phyloP scores from a whole-genome alignment of 768 basidiomycete genomes.

The Lenzites betulinus region DNA sequence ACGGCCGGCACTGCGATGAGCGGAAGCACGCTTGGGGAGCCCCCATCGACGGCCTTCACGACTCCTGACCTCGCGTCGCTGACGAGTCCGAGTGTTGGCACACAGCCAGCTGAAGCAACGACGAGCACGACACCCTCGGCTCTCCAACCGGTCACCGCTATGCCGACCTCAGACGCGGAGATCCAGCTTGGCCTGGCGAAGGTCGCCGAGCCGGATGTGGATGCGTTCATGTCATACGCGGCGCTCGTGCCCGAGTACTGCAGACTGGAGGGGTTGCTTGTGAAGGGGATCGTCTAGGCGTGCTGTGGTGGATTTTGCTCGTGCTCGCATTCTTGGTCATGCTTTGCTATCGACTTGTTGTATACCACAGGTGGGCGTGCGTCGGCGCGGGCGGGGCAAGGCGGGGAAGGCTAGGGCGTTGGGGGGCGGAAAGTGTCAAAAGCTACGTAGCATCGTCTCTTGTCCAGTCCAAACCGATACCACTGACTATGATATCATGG shows the following conservation, averaged over 20 bases:
- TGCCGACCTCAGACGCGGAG: slow-evolving; percentile 73
- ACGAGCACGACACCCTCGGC: slow-evolving; percentile 57
- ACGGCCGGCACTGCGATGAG: slow-evolving; percentile 39
- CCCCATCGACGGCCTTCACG: slow-evolving; percentile 57
- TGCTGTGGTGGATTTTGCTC: slow-evolving; percentile 3
- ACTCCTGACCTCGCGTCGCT: slow-evolving; percentile 58
- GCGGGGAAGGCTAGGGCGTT: neutral
- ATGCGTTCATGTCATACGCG: slow-evolving; percentile 85
- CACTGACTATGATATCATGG: slow-evolving; percentile 21
- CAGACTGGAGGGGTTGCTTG: slow-evolving; percentile 76
- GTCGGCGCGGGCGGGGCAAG: neutral
- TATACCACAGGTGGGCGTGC: slow-evolving; percentile 15
- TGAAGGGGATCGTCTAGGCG: slow-evolving; percentile 55
- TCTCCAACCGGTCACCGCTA: slow-evolving; percentile 68
- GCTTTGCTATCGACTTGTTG: slow-evolving; percentile 25
- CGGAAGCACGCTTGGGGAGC: slow-evolving; percentile 38
- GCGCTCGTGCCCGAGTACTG: slow-evolving; percentile 84
- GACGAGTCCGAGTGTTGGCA: slow-evolving; percentile 30
- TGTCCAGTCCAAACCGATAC: slow-evolving; percentile 16
- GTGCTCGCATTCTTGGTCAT: slow-evolving; percentile 17
- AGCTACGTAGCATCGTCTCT: slow-evolving; percentile 16
- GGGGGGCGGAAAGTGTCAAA: slow-evolving; percentile 2
- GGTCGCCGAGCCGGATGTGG: slow-evolving; percentile 81
- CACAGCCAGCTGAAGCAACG: slow-evolving; percentile 33
- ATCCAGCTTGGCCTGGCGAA: slow-evolving; percentile 76